A percentile compares a stretch with the other conserved stretches of the same genome.
Evolutionary conservation across 1,284 basidiomycete genomes (phyloP).

Genomic region (Microbotryum violaceum): DNA sequence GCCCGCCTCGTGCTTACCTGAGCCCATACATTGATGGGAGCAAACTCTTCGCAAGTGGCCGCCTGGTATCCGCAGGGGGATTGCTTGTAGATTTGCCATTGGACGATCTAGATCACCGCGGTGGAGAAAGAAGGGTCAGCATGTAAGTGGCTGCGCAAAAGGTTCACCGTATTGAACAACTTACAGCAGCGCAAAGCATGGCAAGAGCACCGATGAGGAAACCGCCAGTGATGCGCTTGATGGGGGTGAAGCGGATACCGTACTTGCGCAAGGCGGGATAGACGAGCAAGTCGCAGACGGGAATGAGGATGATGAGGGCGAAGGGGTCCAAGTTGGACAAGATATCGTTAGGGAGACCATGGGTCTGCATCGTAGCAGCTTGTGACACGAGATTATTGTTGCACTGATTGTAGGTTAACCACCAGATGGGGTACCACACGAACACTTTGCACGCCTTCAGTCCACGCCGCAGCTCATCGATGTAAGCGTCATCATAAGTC

Average conservation of each 20-base stretch:
- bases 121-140: not conserved
- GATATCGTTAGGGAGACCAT: constrained; percentile 41
- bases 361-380: constrained; percentile 30
- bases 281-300: constrained; percentile 44
- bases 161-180: too few species aligned
- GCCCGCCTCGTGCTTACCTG: constrained; percentile 46
- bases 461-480: constrained; percentile 73
- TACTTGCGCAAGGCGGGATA: constrained; percentile 64
- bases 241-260: constrained; percentile 60
- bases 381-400: constrained; percentile 37
- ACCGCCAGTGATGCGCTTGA: constrained; percentile 67
- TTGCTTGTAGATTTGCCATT: constrained; percentile 36
- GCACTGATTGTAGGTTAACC: constrained; percentile 62
- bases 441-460: constrained; percentile 80
- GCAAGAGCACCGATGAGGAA: constrained; percentile 53
- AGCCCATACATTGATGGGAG: constrained; percentile 64
- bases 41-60: constrained; percentile 47
- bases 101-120: not conserved
- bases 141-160: too few species aligned
- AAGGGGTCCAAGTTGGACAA: constrained; percentile 41
- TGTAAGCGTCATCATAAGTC: constrained; percentile 56
- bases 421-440: constrained; percentile 54
- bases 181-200: constrained; percentile 54
- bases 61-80: constrained; percentile 57
- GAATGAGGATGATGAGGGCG: constrained; percentile 39